Percentiles rank a stretch among this genome's conserved stretches.
Conservation (phyloP, 1,139 yeast genomes). For the Blastobotrys aristatus region DNA sequence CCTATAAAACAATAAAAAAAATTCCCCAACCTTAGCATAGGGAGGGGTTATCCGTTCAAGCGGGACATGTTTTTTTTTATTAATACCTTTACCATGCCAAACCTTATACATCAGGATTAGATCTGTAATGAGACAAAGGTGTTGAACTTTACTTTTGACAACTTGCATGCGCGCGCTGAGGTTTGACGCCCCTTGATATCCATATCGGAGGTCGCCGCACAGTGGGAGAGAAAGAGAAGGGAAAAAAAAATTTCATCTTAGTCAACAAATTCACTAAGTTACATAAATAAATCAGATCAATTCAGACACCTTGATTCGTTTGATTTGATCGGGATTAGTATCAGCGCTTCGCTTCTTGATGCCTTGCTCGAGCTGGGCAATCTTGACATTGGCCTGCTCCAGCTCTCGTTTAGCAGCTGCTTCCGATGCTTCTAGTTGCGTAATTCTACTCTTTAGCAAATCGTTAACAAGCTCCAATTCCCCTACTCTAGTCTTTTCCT, state of each 20-base stretch:
- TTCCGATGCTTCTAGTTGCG: conserved; percentile 73
- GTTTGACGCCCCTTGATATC: too few relatives aligned
- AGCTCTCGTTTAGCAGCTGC: conserved; percentile 31
- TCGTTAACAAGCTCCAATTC: conserved; percentile 89
- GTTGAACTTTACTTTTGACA: too few relatives aligned
- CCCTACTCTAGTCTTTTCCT: conserved; percentile 34
- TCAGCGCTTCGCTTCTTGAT: conserved; percentile 11
- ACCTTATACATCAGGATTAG: too few relatives aligned
- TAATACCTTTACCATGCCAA: too few relatives aligned
- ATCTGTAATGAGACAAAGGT: too few relatives aligned
- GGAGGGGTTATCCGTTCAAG: too few relatives aligned
- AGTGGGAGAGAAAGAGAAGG: not conserved
- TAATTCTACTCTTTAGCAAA: conserved; percentile 69
- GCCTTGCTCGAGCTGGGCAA: conserved; percentile 7
- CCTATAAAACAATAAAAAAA: too few relatives aligned
- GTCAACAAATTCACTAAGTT: too few relatives aligned
- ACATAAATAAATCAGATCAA: conserved; percentile 16
- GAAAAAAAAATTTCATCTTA: not conserved
- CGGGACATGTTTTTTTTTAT: too few relatives aligned
- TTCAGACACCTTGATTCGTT: conserved; percentile 25
- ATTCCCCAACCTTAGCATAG: too few relatives aligned
- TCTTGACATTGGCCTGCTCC: conserved; percentile 27
- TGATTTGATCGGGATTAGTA: conserved; percentile 13
- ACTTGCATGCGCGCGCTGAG: too few relatives aligned
- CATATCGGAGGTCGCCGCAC: conserved; percentile 1